These are phyloP conservation scores for Morella rubra DNA, from an alignment of 306 rosid genomes.

Conservation along the genomic window DNA sequence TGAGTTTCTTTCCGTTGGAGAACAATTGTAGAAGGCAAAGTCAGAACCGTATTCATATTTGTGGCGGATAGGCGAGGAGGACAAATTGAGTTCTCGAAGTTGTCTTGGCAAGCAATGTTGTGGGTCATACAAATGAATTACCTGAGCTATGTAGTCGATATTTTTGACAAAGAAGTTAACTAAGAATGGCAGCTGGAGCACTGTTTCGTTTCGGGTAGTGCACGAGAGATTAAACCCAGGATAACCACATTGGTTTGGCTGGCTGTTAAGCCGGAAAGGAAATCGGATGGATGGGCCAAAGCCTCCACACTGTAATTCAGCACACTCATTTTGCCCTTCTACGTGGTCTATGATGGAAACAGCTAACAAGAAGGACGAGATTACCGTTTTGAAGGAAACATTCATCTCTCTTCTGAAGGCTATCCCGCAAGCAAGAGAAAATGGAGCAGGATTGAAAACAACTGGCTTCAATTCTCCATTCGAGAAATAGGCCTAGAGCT, in stretches of 20 bases:
- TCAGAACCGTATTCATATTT: neutral
- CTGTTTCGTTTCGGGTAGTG: neutral
- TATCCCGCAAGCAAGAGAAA: no score
- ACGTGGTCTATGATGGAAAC: neutral
- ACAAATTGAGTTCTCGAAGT: neutral
- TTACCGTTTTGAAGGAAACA: neutral
- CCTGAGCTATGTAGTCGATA: neutral
- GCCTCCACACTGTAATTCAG: slow-evolving; percentile 20
- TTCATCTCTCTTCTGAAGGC: neutral
- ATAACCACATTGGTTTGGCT: slow-evolving; percentile 17
- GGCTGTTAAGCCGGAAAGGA: slow-evolving; percentile 37
- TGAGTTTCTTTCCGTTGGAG: neutral
- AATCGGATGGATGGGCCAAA: slow-evolving; percentile 24
- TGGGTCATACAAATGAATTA: neutral
- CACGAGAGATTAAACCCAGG: slow-evolving; percentile 5
- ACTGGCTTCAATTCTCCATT: no score
- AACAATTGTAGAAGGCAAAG: neutral
- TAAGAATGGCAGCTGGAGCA: neutral
- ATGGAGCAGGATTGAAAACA: no score
- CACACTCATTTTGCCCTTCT: slow-evolving; percentile 13
- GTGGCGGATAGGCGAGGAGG: neutral
- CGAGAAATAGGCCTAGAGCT: no score
- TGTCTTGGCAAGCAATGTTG: neutral
- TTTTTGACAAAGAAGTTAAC: neutral
- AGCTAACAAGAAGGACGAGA: slow-evolving; percentile 8